These are phyloP conservation scores for Geotrichum aggregatum DNA, from an alignment of 1,139 yeast species.

Conservation along the genomic window DNA sequence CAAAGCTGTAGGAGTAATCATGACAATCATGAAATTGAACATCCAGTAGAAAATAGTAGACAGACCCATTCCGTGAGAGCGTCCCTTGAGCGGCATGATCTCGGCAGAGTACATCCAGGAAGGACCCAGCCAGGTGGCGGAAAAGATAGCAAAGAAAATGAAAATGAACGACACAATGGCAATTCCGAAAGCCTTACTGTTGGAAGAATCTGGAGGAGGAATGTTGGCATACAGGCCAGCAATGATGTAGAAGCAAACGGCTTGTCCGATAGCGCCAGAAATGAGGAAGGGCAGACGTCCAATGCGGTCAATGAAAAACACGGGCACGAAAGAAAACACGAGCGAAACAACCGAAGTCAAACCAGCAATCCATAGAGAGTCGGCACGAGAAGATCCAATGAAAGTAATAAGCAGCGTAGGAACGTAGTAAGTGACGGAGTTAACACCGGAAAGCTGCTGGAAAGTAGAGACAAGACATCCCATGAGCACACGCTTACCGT, in stretches of 20 bases:
- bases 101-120: constrained; percentile 40
- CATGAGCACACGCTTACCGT: neutral
- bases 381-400: constrained; percentile 43
- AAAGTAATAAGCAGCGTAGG: constrained; percentile 41
- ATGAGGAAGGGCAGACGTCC: constrained; percentile 45
- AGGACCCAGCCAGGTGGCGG: constrained; percentile 41
- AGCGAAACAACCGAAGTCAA: constrained; percentile 32
- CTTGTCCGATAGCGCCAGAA: constrained; percentile 43
- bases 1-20: constrained; percentile 53
- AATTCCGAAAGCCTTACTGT: constrained; percentile 39
- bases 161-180: constrained; percentile 54
- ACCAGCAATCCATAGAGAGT: constrained; percentile 38
- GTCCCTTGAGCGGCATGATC: constrained; percentile 53
- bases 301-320: constrained; percentile 49
- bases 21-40: constrained; percentile 50
- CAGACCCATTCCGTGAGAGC: constrained; percentile 50
- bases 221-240: constrained; percentile 46
- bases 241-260: constrained; percentile 41
- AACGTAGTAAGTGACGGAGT: constrained; percentile 51
- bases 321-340: neutral
- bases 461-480: constrained; percentile 44
- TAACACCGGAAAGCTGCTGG: constrained; percentile 72
- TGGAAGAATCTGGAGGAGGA: constrained; percentile 33
- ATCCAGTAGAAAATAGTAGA: constrained; percentile 54
- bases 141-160: constrained; percentile 53